Evolutionary conservation across 2,329 filamentous ascomycete species (phyloP), one percentile per base, ranked within the genome.

Genomic region (Hymenoscyphus albidus): DNA sequence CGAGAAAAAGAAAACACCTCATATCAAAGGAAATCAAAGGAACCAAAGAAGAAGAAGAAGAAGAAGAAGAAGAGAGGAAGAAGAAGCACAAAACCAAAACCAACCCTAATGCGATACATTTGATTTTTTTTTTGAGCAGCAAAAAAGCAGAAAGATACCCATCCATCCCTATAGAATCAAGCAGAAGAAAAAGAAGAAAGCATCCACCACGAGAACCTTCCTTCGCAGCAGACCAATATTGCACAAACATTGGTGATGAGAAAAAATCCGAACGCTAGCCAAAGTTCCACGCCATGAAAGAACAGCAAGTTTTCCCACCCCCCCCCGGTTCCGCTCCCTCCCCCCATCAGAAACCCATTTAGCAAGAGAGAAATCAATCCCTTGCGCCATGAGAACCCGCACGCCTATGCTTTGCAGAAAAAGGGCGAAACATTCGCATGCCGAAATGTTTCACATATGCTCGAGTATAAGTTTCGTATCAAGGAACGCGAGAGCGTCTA

Each of bases 401-500:
- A 14, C 56, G 32, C 18, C 32, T 27, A 58, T 58, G 56, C 56
- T 58, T 35, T 38, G 18, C 48, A 54, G 48, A 54, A 22, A 54
- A 3, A 22, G 18, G 10, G 48, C 18, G 48, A 27, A 54, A 54
- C 48, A 54, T 22, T 27, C 22, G 44, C 44, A 51, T 22, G 22
- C 57, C 57, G 57, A 59, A 59, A 59, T 51, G n/a, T 51, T 51
- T 51, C 57, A 14, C 57, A 32, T 18, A 57, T 57, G 55, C 44
- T 51, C 44, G 44, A 51, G 22, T 51, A 51, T 51, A 51, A n/a
- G 1, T n/a, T 18, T 51, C 44, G 44, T 22, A 10, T 35, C 10
- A 58, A 27, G 38, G 31, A 44, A 48, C 27, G 58, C 22, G 3
- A 55, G 59, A 57, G 51, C 22, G 42, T 39, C 63, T 71, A 74